These are phyloP conservation scores for Globisporangium cylindrosporum DNA, from an alignment of 352 stramenopile species.

Conservation along the genomic window DNA sequence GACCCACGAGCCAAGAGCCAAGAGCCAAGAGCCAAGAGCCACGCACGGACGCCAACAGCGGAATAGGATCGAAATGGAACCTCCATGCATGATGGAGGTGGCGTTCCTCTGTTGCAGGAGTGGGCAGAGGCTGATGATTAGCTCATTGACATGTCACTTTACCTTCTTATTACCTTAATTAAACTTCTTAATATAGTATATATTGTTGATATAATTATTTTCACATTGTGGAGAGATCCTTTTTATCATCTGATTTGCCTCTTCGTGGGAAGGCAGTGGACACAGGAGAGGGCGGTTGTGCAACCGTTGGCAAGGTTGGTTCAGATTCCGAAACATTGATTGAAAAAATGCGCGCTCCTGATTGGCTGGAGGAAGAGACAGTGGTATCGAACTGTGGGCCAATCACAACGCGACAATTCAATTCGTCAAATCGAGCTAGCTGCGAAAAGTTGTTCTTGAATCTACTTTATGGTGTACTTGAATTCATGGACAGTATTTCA, in stretches of 20 bases:
- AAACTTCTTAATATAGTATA: not conserved
- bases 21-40: not conserved
- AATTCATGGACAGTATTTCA: not conserved
- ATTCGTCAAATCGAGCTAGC: not conserved
- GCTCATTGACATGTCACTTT: not conserved
- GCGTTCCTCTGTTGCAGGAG: not conserved
- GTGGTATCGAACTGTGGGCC: no score
- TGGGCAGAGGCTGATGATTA: not conserved
- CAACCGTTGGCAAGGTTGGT: not conserved
- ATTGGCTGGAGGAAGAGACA: not conserved
- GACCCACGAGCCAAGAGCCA: no score
- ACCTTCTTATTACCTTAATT: not conserved
- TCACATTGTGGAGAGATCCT: no score
- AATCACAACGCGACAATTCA: not conserved
- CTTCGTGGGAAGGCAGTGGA: not conserved
- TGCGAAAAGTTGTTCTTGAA: not conserved
- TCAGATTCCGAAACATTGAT: not conserved
- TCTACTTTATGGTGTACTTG: not conserved
- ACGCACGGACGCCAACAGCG: not conserved
- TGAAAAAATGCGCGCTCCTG: not conserved
- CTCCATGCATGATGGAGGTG: not conserved
- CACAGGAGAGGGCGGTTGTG: not conserved
- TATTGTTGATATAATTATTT: no score
- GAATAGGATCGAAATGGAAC: conserved; percentile 1
- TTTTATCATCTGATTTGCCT: not conserved